Conservation (phyloP, 2,329 filamentous ascomycete species). For the Juglanconis oblonga region DNA sequence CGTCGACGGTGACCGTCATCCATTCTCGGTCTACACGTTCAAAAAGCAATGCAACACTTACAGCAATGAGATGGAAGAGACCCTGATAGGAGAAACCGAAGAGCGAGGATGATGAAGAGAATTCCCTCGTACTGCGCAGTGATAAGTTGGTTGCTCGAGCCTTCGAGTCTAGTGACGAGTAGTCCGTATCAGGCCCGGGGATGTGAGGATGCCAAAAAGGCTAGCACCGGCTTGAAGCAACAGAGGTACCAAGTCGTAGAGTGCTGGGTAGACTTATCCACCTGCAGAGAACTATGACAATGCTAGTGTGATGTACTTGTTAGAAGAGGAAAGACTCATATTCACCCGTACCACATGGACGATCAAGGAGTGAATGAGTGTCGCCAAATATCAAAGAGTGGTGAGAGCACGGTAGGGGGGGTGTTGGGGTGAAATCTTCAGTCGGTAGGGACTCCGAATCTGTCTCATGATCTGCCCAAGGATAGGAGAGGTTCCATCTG, state of each 20-base stretch:
- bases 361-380: background rate
- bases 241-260: background rate
- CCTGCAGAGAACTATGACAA: background rate
- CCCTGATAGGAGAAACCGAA: background rate
- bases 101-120: background rate
- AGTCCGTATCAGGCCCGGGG: background rate
- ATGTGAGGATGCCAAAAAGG: background rate
- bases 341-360: background rate
- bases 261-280: background rate
- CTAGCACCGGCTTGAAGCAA: background rate
- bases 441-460: background rate
- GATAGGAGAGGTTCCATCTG: conserved; percentile 3
- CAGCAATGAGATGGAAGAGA: background rate
- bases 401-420: background rate
- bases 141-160: background rate
- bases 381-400: background rate
- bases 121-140: background rate
- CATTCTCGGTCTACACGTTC: background rate
- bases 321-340: background rate
- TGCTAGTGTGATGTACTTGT: background rate
- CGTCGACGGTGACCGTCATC: background rate
- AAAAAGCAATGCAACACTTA: background rate
- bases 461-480: conserved; percentile 10
- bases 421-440: background rate
- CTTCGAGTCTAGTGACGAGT: background rate